phyloP scores from a whole-genome alignment of 2,329 filamentous ascomycete genomes.

The Tolypocladium tropicale region DNA sequence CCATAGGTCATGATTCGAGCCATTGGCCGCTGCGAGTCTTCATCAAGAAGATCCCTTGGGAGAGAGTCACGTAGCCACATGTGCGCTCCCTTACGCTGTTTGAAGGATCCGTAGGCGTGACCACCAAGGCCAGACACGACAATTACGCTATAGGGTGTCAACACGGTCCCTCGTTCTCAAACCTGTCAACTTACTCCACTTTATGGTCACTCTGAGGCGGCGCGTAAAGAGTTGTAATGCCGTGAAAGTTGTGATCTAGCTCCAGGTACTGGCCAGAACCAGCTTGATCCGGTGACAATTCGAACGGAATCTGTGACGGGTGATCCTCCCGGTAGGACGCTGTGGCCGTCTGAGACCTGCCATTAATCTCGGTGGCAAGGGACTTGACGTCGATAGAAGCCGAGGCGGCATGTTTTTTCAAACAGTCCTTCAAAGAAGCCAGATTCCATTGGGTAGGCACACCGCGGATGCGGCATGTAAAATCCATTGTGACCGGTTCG shows the following conservation, averaged over 20 bases:
- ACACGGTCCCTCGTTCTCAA: no score
- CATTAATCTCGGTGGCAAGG: not conserved
- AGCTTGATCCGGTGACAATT: not conserved
- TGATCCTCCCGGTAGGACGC: not conserved
- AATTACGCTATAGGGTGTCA: not conserved
- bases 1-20: not conserved
- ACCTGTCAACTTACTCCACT: not conserved
- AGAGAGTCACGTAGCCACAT: not conserved
- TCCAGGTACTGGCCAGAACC: not conserved
- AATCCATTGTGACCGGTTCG: no score
- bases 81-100: not conserved
- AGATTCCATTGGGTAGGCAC: not conserved
- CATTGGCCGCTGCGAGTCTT: no score
- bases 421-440: no score
- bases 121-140: not conserved
- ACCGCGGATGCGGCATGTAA: not conserved
- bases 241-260: not conserved
- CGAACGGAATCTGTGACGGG: no score
- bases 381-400: not conserved
- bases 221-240: not conserved
- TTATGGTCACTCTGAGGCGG: not conserved
- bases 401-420: not conserved
- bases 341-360: not conserved
- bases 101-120: not conserved
- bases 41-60: no score